Evolutionary conservation across 1,284 basidiomycete species (phyloP).

Genomic region (Ceratobasidium papillatum): DNA sequence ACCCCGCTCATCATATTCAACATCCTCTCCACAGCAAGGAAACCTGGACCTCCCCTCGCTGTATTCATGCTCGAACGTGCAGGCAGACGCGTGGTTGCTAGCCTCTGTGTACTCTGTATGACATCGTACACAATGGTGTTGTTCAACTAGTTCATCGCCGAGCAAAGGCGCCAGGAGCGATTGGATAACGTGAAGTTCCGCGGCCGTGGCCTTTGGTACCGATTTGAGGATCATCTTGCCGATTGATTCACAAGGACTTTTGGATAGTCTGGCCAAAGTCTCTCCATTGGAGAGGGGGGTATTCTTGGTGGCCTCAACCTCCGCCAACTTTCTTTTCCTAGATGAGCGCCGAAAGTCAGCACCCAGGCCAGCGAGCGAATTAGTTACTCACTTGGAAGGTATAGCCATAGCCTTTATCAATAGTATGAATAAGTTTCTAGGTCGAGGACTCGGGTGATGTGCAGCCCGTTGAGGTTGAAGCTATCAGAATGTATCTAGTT

Average conservation of each 20-base stretch:
- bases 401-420: background rate
- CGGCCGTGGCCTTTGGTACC: background rate
- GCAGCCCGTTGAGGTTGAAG: no score
- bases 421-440: no score
- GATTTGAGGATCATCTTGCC: background rate
- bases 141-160: background rate
- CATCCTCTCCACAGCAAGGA: background rate
- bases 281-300: background rate
- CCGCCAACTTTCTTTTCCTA: background rate
- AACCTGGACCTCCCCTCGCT: background rate
- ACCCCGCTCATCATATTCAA: background rate
- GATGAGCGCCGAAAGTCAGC: background rate
- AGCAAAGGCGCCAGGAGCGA: background rate
- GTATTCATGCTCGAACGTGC: background rate
- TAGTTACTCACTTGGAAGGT: background rate
- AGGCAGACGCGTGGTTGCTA: background rate
- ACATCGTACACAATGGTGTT: slow-evolving; percentile 11
- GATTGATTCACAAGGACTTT: background rate
- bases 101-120: background rate
- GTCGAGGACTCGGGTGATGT: no score
- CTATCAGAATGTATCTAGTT: no score
- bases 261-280: background rate
- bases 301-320: background rate
- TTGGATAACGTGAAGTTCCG: background rate
- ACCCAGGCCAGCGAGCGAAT: background rate